These are phyloP conservation scores for Candida silvicultrix DNA, from an alignment of 805 yeast genomes.

Conservation along the genomic window DNA sequence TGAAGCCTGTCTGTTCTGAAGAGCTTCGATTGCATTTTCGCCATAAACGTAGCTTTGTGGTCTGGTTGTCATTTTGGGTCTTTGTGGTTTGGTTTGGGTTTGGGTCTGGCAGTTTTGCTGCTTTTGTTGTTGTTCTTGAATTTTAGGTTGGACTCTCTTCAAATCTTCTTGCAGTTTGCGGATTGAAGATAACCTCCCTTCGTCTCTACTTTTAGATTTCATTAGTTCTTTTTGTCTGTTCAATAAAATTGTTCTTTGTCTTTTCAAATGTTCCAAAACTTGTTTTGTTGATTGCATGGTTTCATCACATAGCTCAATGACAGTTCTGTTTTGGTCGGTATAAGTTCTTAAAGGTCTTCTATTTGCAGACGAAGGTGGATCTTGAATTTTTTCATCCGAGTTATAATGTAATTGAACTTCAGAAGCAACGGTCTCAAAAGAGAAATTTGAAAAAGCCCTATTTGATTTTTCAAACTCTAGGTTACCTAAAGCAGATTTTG, in stretches of 20 bases:
- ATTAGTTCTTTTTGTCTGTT: slow-evolving; percentile 8
- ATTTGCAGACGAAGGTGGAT: background rate
- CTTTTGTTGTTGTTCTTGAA: background rate
- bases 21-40: background rate
- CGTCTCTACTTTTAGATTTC: slow-evolving; percentile 8
- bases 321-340: slow-evolving; percentile 11
- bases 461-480: slow-evolving; percentile 1
- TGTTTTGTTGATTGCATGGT: slow-evolving; percentile 16
- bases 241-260: slow-evolving; percentile 18
- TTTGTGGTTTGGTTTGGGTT: slow-evolving; percentile 1
- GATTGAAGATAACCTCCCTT: slow-evolving; percentile 7
- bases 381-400: background rate
- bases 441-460: slow-evolving; percentile 11
- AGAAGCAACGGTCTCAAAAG: slow-evolving; percentile 20
- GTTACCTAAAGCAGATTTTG: slow-evolving; percentile 8
- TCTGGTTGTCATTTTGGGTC: slow-evolving; percentile 1
- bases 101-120: no score
- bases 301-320: slow-evolving; percentile 19
- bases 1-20: background rate
- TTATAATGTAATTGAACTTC: slow-evolving; percentile 14
- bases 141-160: slow-evolving; percentile 3
- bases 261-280: slow-evolving; percentile 17
- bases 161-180: slow-evolving; percentile 9
- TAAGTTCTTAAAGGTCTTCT: slow-evolving; percentile 5
- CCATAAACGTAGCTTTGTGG: background rate